Conservation (phyloP, 1,139 yeast genomes). For the Geotrichum restrictum region DNA sequence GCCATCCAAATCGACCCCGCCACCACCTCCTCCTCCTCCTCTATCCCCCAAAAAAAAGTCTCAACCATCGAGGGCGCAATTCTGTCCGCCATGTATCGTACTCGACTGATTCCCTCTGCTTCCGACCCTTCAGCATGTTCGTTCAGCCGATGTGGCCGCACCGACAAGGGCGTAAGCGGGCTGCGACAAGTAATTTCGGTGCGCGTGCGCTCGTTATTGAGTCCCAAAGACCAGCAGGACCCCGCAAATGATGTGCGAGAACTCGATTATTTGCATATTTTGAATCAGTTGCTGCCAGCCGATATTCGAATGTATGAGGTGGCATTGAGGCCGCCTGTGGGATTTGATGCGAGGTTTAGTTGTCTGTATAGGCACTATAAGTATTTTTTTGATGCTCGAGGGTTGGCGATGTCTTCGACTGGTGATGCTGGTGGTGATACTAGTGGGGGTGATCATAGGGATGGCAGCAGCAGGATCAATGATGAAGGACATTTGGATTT, state of each 20-base stretch:
- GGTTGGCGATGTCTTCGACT: too few relatives aligned
- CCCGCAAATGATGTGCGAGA: slow-evolving; percentile 60
- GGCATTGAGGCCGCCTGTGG: slow-evolving; percentile 74
- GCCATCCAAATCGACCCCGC: slow-evolving; percentile 70
- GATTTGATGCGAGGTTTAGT: slow-evolving; percentile 89
- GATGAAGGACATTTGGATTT: slow-evolving; percentile 46
- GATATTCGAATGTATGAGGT: slow-evolving; percentile 79
- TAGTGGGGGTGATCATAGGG: not conserved
- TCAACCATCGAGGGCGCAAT: slow-evolving; percentile 85
- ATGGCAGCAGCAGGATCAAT: too few relatives aligned
- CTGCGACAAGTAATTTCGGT: slow-evolving; percentile 90
- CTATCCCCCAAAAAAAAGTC: too few relatives aligned
- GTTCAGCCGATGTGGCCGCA: slow-evolving; percentile 92
- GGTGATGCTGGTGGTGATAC: not conserved
- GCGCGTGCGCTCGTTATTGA: slow-evolving; percentile 63
- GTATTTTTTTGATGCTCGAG: slow-evolving; percentile 58
- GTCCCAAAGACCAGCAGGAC: slow-evolving; percentile 52
- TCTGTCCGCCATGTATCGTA: slow-evolving; percentile 62
- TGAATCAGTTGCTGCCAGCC: slow-evolving; percentile 73
- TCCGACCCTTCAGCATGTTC: slow-evolving; percentile 54
- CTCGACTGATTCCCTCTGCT: slow-evolving; percentile 60
- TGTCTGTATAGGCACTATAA: slow-evolving; percentile 80
- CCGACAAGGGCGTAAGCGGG: slow-evolving; percentile 96
- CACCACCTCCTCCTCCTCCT: too few relatives aligned
- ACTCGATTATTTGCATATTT: slow-evolving; percentile 67